Base-by-base conservation (phyloP, 202 grass and related monocot species). In the Miscanthus sacchariflorus region DNA sequence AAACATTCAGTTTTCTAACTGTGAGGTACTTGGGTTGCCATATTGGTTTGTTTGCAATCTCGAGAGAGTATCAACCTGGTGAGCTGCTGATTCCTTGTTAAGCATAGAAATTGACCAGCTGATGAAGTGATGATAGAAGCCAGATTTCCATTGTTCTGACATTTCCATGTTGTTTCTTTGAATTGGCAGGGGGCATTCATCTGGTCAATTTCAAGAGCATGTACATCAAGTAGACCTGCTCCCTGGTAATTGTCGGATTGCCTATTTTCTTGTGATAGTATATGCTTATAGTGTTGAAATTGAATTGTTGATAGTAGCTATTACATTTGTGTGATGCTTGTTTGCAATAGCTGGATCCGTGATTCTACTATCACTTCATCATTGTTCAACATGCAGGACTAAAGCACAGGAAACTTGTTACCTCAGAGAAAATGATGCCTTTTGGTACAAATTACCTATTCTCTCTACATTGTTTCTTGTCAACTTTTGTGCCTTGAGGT, bases 21-120 rank as follows among this genome's bases (percentile, higher is more conserved):
- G 94, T 78, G 94, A 90, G 49, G 74, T 93, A 27, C 89, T 98
- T 84, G 94, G 94, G 18, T 84, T 98, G 71, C 92, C 96, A 49
- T 90, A 91, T 90, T 96, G 94, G 92, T 88, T 88, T 88, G 74
- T 92, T 86, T 93, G 85, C 49, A 87, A 72, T 79, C 80, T 96
- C 9, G 94, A 98, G 86, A 98, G 70, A 86, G 89, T 98, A 88
- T 86, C 72, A 86, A 82, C 72, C 27, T 88, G 90, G 94, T 98
- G 63, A 90, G 88, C 15, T 86, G 72, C 71, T 61, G 33, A 44
- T 93, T 76, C 85, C 78, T 6, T 72, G 18, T 82, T 40, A 56
- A 77, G 77, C 68, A 63, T 66, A 67, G 66, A 66, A 80, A 70
- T 82, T 48, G 38, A 74, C 69, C 74, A 64, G 66, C 68, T 70